Base-by-base conservation (phyloP, 2,329 filamentous ascomycete species). In the Penicillium sp. region DNA sequence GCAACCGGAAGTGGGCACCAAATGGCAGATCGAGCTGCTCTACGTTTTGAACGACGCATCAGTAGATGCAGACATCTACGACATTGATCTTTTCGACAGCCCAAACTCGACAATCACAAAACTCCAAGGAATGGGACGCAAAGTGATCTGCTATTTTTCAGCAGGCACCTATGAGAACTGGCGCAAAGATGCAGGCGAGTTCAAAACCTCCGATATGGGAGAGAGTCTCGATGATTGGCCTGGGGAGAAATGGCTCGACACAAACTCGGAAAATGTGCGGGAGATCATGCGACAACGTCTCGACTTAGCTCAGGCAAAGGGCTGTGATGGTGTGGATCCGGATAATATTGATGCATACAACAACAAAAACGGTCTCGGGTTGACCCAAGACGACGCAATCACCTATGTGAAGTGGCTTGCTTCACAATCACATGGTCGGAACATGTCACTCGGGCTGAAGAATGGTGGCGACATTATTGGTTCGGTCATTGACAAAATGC, bases 91-190 rank as follows among this genome's bases (percentile, higher is more conserved):
- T 13, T 85, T 88, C 70, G 77, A 81, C 55, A 84, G 82, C 50
- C 71, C 75, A 6, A 74, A 76, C 14, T 67, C 73, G 7, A 79
- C 75, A 1, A 83, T 87, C 50, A 59, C 71, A 3, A 68, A 71
- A 5, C 74, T 88, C 14, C 81, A 86, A 43, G 61, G 63, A 3
- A 66, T 78, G 27, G 82, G 81, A 9, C 83, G 83, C 67, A 85
- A 83, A 60, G 83, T 90, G 53, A 87, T 91, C 57, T 92, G 89
- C 77, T 92, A 92, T 74, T 91, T 91, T 76, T 88, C 85, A 51
- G 88, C 87, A 0, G 89, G 89, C 1, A 87, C 84, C 8, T 90
- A 83, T 64, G 89, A 92, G 72, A 69, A 85, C 51, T 85, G 81
- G 76, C 81, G 88, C 3, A 73, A 79, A 1, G 89, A 91, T 68